phyloP scores from a whole-genome alignment of 73 alveolate genomes.

The Blepharisma japonicum region DNA sequence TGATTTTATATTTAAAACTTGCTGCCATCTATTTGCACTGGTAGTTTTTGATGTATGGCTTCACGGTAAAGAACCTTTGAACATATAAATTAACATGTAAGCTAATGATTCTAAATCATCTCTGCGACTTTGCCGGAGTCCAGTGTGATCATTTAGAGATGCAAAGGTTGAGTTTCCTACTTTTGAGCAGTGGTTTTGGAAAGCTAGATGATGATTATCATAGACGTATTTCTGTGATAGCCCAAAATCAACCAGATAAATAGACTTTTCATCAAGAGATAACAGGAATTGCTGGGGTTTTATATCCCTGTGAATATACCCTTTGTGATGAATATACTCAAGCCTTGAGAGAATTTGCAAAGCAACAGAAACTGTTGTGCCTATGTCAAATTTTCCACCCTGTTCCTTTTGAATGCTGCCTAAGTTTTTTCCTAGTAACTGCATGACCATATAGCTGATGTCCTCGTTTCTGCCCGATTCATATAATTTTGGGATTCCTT shows the following conservation, averaged over 20 bases:
- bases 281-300: constrained; percentile 58
- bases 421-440: constrained; percentile 39
- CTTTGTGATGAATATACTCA: constrained; percentile 60
- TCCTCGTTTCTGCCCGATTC: constrained; percentile 29
- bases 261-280: neutral
- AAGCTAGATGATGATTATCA: neutral
- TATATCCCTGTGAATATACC: constrained; percentile 52
- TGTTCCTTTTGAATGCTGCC: constrained; percentile 27
- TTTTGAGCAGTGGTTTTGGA: constrained; percentile 1
- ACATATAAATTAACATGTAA: constrained; percentile 36
- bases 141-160: constrained; percentile 15
- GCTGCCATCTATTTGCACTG: neutral
- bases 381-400: constrained; percentile 34
- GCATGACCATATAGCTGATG: constrained; percentile 29
- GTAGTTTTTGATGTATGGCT: neutral
- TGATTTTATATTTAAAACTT: neutral
- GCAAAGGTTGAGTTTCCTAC: constrained; percentile 28
- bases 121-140: constrained; percentile 37
- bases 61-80: constrained; percentile 50
- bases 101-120: constrained; percentile 55
- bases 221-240: constrained; percentile 1
- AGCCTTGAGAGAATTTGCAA: constrained; percentile 34
- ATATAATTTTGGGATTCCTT: constrained; percentile 35
- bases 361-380: constrained; percentile 26
- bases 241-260: constrained; percentile 17